Conservation (phyloP, 2,329 filamentous ascomycete species). For the Fusarium sp. region DNA sequence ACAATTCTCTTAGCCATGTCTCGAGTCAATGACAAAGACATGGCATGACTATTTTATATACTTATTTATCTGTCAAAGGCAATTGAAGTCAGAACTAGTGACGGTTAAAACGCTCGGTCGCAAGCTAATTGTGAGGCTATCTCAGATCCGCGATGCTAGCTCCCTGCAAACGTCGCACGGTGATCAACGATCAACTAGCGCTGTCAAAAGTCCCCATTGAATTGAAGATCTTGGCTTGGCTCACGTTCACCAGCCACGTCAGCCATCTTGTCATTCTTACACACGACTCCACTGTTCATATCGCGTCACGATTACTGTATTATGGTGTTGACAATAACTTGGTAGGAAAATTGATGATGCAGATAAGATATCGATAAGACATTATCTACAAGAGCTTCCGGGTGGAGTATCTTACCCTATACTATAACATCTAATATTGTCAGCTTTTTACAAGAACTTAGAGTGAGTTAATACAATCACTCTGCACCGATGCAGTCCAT, state of each 20-base stretch:
- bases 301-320: not conserved
- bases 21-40: not conserved
- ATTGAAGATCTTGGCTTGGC: not conserved
- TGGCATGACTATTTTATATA: slow-evolving; percentile 27
- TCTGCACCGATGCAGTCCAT: not conserved
- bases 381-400: not conserved
- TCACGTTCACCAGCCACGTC: slow-evolving; percentile 17
- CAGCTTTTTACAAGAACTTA: not conserved
- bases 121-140: slow-evolving; percentile 9
- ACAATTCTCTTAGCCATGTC: slow-evolving; percentile 20
- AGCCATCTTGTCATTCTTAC: not conserved
- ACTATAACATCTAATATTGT: not conserved
- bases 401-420: not conserved
- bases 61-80: slow-evolving; percentile 1
- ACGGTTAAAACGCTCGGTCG: slow-evolving; percentile 10
- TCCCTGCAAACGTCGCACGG: not conserved
- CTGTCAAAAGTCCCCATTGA: not conserved
- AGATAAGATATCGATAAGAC: not conserved
- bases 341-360: not conserved
- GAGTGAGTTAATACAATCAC: no score
- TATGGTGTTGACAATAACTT: not conserved
- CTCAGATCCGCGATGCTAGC: slow-evolving; percentile 16
- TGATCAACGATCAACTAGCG: slow-evolving; percentile 22
- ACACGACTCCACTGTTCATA: not conserved
- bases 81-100: not conserved